Evolutionary conservation across 2,329 filamentous ascomycete genomes (phyloP), one percentile per base, ranked within the genome.

Genomic region (Aspergillus novofumigatus): DNA sequence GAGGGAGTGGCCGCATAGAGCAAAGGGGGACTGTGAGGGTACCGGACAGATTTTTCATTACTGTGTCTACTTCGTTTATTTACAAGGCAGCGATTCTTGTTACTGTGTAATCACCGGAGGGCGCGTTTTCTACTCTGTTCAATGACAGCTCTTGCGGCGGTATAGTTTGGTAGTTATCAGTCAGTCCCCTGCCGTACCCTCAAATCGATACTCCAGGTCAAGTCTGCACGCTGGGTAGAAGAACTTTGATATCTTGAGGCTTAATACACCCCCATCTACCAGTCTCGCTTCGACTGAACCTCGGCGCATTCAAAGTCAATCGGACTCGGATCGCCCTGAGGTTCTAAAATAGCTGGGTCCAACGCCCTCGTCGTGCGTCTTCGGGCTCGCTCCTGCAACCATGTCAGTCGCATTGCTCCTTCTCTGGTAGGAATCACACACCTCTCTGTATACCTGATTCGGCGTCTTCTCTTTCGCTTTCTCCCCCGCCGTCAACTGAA

Each of bases 401-500:
- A n/a, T 17, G 50, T 52, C 11, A n/a, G 23, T 32, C 26, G n/a
- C 14, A 14, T 17, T 38, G 14, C 14, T 17, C 9, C 29, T 32
- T 11, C 10, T 11, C 9, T 4, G 9, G 29, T 32, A 32, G 29
- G 29, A 10, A 4, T 11, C 8, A 32, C 62, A 28, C 21, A 71
- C 69, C 68, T 71, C 68, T 9, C 61, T 60, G 56, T 68, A 70
- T 23, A 69, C 52, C 54, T 71, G 69, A 51, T 66, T 70, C n/a
- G 66, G 64, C 9, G 69, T 71, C 62, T 70, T 66, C 51, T 62
- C 61, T 32, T 44, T 52, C 4, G 53, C 29, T 4, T 58, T 57
- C 28, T 58, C 59, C 3, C 66, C 68, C 9, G 62, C 62, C 25
- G 63, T 64, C 32, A 71, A 57, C 50, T 70, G 67, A 14, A 71